Evolutionary conservation across 345 rosid species (phyloP), one percentile per base, ranked within the genome.

Genomic region (Clausena lansium): DNA sequence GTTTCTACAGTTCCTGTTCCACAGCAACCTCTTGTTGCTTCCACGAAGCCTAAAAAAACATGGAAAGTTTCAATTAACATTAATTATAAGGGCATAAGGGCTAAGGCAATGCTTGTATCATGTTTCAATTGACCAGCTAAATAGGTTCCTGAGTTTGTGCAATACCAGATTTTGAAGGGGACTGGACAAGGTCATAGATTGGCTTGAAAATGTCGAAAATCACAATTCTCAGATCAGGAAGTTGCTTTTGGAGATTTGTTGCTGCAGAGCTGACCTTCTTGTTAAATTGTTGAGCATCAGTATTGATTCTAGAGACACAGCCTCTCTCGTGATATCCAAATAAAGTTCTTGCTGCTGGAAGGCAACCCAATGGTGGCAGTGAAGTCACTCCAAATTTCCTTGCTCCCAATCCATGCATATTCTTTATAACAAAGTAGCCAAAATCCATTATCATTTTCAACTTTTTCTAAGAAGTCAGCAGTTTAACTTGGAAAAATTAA

Each of bases 351-450:
- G 97, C 97, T 13, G 81, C 83, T 7, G 99, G 99, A 72, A 96
- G 84, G 83, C 99, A 96, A 28, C 99, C 98, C 67, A 91, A 59
- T 30, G 99, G 99, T 60, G 95, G 93, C 13, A 96, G 97, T 35
- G 97, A 92, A 54, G 98, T 96, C 71, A 88, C 98, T 52, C 98
- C 98, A 35, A 96, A 81, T 87, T 87, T 94, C 81, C 97, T 92
- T 7, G 86, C 98, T 47, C 99, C 99, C 74, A 84, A 67, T 0
- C 80, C 91, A 55, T 96, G 87, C 70, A 90, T 39, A 41, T 76
- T 83, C 98, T 95, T 88, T 76, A 52, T 8, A 24, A 45, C 7
- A 77, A 60, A 72, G 30, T 57, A 76, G 28, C 47, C 27, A 58
- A 17, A 17, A 45, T 45, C 50, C 50, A 52, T 52, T 52, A 52